Base-by-base conservation (phyloP, 2,329 filamentous ascomycete species). In the Colletotrichum aenigma region DNA sequence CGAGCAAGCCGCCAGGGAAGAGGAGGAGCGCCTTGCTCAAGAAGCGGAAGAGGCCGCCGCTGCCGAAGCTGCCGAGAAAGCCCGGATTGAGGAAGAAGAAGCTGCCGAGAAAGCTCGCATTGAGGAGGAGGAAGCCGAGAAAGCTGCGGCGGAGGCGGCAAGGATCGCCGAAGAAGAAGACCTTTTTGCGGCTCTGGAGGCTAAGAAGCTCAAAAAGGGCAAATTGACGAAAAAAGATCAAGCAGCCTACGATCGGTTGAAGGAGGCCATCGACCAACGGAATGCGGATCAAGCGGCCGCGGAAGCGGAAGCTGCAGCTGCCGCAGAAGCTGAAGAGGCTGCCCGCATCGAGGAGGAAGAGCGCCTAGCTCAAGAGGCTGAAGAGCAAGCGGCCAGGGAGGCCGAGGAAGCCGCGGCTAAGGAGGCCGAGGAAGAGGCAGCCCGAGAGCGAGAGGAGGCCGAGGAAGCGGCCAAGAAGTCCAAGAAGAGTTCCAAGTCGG, bases 121-220 rank as follows among this genome's bases (percentile, higher is more conserved):
- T 3, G 77, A 78, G 52, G 34, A 75, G 32, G 75, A 78, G 16
- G 81, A 81, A 21, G 80, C 81, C 24, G 82, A 82, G 60, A 80
- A 78, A 60, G 78, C 80, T 18, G 80, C 83, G 78, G 79, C 83
- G 78, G 75, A 83, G 78, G 81, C 78, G 65, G 80, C 81, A 55
- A 78, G 78, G 30, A 79, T 80, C 43, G 81, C 74, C 8, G 74
- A 79, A 15, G 76, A 86, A 66, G 84, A 87, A 74, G 80, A 81
- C 13, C 85, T 88, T 73, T 81, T 88, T 15, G 84, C 81, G 16
- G 79, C 81, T 6, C 81, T 89, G 6, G 87, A 86, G 58, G 83
- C 84, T 28, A 91, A 90, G 79, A 90, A 89, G 78, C 84, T 84
- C 2, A 88, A 87, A 78, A 91, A 88, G 80, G 83, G 80, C 62